Evolutionary conservation across 441 rosid genomes (phyloP), one percentile per base, ranked within the genome.

Genomic region (Isatis lusitanica): DNA sequence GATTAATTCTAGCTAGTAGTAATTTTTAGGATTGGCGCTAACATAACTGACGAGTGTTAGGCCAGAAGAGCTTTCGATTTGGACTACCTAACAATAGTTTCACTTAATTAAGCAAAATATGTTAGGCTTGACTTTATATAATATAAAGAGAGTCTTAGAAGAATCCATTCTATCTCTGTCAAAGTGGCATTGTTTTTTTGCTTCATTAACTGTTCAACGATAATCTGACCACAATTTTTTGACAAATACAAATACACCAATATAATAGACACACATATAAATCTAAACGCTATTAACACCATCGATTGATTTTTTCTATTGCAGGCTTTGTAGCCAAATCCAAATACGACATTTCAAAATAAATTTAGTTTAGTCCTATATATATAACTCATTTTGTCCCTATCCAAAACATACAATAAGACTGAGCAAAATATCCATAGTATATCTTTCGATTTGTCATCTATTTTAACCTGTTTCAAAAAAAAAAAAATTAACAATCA

Each of bases 121-220:
- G 76, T 77, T 77, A 66, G 80, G 80, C 76, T 77, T 76, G 73
- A 76, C 68, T 70, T 63, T 68, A 12, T 0, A 4, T 9, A 62
- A 1, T 53, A 3, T 43, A 52, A 69, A 69, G 59, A 51, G 52
- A 53, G 17, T 17, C 62, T 67, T 38, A 66, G 47, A 67, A 74
- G 56, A 59, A 74, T 13, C 39, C 39, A 67, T 67, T 60, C 48
- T 10, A 59, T 59, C 68, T 65, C 42, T 74, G 28, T 58, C 68
- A 60, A 74, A 59, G 59, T 36, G 51, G 11, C 65, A 65, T 35
- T 39, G 30, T 12, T 36, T 47, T 12, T 60, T 66, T 60, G 36
- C 18, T 68, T 74, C 57, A 59, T 51, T 50, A 51, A 47, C 6
- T 47, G 48, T 16, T 66, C 47, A 52, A 56, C 58, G 24, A 40